A percentile compares a stretch with the other conserved stretches of the same genome.
phyloP scores from a whole-genome alignment of 2,329 filamentous ascomycete genomes.

The Fusarium decemcellulare region DNA sequence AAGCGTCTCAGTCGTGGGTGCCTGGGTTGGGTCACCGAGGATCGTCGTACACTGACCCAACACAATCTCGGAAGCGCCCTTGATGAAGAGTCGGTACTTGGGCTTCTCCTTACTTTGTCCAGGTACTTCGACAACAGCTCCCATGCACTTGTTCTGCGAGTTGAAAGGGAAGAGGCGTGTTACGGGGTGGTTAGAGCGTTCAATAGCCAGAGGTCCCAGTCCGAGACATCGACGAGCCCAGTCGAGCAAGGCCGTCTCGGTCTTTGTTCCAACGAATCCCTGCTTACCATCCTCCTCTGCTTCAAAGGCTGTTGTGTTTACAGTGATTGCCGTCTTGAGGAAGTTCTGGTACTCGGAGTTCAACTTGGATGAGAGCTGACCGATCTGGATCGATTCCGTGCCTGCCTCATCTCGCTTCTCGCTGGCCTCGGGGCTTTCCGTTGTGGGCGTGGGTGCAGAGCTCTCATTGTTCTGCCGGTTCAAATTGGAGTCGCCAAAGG shows the following conservation, averaged over 20 bases:
- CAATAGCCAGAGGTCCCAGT: conserved; percentile 60
- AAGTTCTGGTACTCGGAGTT: conserved; percentile 32
- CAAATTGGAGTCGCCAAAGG: conserved; percentile 62
- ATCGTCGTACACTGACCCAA: conserved; percentile 64
- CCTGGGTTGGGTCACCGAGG: conserved; percentile 65
- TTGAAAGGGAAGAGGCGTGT: conserved; percentile 68
- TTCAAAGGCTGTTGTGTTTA: conserved; percentile 73
- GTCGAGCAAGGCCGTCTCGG: conserved; percentile 67
- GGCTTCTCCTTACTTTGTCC: conserved; percentile 44
- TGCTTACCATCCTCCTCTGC: conserved; percentile 59
- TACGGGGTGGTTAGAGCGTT: conserved; percentile 61
- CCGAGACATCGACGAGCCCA: conserved; percentile 65
- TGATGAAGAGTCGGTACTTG: conserved; percentile 65
- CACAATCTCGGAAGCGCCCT: conserved; percentile 71
- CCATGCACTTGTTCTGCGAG: conserved; percentile 69
- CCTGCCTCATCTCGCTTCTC: conserved; percentile 17
- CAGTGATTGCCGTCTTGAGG: conserved; percentile 52
- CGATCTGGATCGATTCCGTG: conserved; percentile 5
- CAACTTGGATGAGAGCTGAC: conserved; percentile 25
- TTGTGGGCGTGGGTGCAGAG: conserved; percentile 8
- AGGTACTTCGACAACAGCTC: conserved; percentile 64
- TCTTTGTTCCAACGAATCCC: conserved; percentile 68
- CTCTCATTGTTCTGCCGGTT: conserved; percentile 42
- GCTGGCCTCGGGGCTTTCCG: neutral
- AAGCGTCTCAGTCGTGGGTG: conserved; percentile 18